Percentiles rank a stretch among this genome's conserved stretches.
These are phyloP conservation scores for Aureobasidium sp. DNA, from an alignment of 2,329 filamentous ascomycete genomes.

Conservation along the genomic window DNA sequence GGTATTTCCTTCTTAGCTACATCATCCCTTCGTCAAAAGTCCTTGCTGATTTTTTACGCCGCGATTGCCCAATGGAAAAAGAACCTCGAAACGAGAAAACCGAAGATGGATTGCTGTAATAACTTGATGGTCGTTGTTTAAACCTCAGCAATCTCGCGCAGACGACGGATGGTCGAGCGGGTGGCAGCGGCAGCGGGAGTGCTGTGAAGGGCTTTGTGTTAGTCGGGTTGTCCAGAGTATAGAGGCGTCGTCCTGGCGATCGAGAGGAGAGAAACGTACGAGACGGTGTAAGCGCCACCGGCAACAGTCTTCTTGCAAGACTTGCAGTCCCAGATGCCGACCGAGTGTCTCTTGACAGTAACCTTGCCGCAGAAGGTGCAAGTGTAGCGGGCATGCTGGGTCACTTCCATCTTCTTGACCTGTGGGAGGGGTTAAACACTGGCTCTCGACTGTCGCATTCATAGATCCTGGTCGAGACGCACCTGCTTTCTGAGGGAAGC, in stretches of 20 bases:
- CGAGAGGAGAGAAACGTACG: constrained; percentile 53
- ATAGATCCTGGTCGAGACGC: constrained; percentile 3
- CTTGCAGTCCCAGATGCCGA: constrained; percentile 96
- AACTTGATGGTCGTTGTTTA: constrained; percentile 37
- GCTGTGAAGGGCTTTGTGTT: constrained; percentile 39
- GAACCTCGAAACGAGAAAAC: constrained; percentile 13
- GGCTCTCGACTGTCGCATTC: constrained; percentile 3
- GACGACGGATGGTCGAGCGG: constrained; percentile 91
- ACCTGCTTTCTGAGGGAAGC: constrained; percentile 71
- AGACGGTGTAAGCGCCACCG: constrained; percentile 89
- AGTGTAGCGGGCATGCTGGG: constrained; percentile 93
- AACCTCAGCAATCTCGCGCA: constrained; percentile 96
- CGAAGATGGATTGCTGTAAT: constrained; percentile 7
- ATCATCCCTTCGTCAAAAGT: constrained; percentile 9
- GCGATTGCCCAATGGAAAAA: constrained; percentile 11
- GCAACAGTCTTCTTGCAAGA: constrained; percentile 90
- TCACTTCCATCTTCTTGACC: constrained; percentile 99
- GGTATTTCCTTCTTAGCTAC: constrained; percentile 4
- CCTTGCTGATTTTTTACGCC: constrained; percentile 13
- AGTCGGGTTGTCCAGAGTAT: constrained; percentile 16
- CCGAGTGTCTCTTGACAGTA: constrained; percentile 64
- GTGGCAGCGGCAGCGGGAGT: constrained; percentile 90
- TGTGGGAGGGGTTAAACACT: constrained; percentile 10
- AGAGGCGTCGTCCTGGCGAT: background rate
- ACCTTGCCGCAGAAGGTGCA: constrained; percentile 99